These are phyloP conservation scores for Starmera caribaea DNA, from an alignment of 805 yeast genomes.

Conservation along the genomic window DNA sequence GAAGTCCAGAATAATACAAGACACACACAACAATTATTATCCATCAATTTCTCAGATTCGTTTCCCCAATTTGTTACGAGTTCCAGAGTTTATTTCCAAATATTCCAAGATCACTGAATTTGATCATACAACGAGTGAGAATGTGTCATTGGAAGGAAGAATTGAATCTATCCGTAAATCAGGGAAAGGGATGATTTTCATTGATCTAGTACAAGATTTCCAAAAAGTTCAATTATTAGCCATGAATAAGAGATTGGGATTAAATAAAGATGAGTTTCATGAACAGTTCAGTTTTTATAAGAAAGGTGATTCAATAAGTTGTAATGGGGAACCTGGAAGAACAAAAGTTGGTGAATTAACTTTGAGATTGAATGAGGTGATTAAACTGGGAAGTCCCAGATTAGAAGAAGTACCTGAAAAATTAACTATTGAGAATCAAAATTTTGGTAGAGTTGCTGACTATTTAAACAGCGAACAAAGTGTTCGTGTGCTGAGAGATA, in stretches of 20 bases:
- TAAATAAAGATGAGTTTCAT: conserved; percentile 33
- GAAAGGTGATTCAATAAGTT: conserved; percentile 64
- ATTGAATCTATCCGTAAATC: conserved; percentile 48
- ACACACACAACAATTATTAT: conserved; percentile 12
- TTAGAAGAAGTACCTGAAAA: conserved; percentile 62
- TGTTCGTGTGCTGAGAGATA: conserved; percentile 34
- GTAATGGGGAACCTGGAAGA: conserved; percentile 61
- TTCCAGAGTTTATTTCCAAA: conserved; percentile 28
- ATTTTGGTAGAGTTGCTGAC: conserved; percentile 63
- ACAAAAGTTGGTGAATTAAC: conserved; percentile 78
- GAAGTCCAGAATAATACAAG: conserved; percentile 7
- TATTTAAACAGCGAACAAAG: conserved; percentile 52
- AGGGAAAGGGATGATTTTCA: conserved; percentile 59
- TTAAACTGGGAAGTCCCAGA: conserved; percentile 55
- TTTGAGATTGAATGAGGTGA: conserved; percentile 41
- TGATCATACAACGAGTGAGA: conserved; percentile 15
- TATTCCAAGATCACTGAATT: conserved; percentile 18
- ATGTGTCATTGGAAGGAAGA: conserved; percentile 38
- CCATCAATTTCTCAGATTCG: conserved; percentile 15
- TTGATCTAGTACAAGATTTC: conserved; percentile 60
- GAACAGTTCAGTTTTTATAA: conserved; percentile 31
- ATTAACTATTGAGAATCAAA: conserved; percentile 46
- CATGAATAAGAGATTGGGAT: conserved; percentile 36
- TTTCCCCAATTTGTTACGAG: conserved; percentile 15
- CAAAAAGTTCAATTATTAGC: conserved; percentile 52